phyloP scores from a whole-genome alignment of 768 basidiomycete genomes.

The Hysterangium stoloniferum region DNA sequence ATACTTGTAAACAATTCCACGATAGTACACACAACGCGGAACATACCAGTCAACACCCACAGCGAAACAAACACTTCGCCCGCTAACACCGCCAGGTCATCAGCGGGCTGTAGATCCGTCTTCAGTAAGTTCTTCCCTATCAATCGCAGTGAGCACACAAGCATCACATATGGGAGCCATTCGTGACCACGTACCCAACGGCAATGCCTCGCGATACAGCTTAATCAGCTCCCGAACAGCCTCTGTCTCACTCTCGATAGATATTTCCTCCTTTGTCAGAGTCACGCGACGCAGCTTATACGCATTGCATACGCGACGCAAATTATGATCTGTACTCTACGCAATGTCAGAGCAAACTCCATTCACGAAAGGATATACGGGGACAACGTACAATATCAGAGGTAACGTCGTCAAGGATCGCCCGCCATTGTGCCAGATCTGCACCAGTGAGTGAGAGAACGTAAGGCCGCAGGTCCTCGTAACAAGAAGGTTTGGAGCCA shows the following conservation, averaged over 20 bases:
- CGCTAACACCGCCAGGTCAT: slow-evolving; percentile 75
- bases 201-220: slow-evolving; percentile 60
- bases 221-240: slow-evolving; percentile 45
- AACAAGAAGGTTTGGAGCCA: slow-evolving; percentile 79
- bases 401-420: slow-evolving; percentile 38
- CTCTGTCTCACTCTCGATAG: slow-evolving; percentile 46
- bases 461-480: slow-evolving; percentile 76
- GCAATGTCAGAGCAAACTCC: not conserved
- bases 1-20: not conserved
- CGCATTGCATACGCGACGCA: slow-evolving; percentile 66
- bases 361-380: not conserved
- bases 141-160: not conserved
- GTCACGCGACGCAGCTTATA: slow-evolving; percentile 66
- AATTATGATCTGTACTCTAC: slow-evolving; percentile 43
- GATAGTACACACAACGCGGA: not conserved
- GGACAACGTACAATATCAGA: slow-evolving; percentile 39
- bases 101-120: slow-evolving; percentile 81
- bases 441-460: slow-evolving; percentile 38
- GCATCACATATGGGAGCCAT: not conserved
- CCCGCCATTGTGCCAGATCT: slow-evolving; percentile 40
- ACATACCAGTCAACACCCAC: slow-evolving; percentile 37
- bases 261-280: slow-evolving; percentile 41
- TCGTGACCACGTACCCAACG: slow-evolving; percentile 33
- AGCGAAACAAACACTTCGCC: slow-evolving; percentile 57
- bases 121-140: slow-evolving; percentile 47